Base-by-base conservation (phyloP, 768 basidiomycete genomes). In the Psilocybe cyanescens region DNA sequence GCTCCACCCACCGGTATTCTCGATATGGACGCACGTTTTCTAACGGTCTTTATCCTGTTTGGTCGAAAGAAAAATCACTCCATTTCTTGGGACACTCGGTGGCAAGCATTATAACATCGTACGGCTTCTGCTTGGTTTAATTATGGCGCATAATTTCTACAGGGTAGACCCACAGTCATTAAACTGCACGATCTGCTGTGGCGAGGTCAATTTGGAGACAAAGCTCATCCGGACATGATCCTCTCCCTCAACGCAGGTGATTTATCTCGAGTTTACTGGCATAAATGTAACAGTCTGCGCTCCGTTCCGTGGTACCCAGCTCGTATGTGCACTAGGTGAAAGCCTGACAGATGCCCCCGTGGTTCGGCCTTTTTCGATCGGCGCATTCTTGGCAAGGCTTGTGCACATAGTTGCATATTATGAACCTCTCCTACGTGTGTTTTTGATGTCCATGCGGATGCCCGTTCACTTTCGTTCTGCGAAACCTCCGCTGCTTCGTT, bases 31-130 rank as follows among this genome's bases (percentile, higher is more conserved):
- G 82, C 45, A 73, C 67, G 2, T 70, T 79, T 63, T 39, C 63
- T 1, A 35, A 57, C n/a, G 82, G 81, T 1, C 65, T 81, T 17
- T 84, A 83, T 66, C 79, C 82, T 2, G 65, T 72, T 46, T 84
- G 83, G 82, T 81, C 80, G 3, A 41, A n/a, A 17, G 61, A 69
- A 33, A 65, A 63, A 2, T 83, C 82, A 0, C 64, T 85, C 16
- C 83, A 84, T 68, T 82, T 85, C 59, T 58, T 84, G 7, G 82
- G 80, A 2, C 80, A 83, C 67, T 83, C 82, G 0, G 72, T 83
- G 55, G 83, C 81, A 64, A 28, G 75, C 63, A 35, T 31, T 39
- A 14, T 9, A 2, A 24, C 9, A 19, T 19, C 29, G 4, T 50
- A 3, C 17, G 5, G 19, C 24, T 16, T 50, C 11, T 5, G 12